phyloP scores from a whole-genome alignment of 495 filamentous ascomycete genomes.

The Daldinia grandis region DNA sequence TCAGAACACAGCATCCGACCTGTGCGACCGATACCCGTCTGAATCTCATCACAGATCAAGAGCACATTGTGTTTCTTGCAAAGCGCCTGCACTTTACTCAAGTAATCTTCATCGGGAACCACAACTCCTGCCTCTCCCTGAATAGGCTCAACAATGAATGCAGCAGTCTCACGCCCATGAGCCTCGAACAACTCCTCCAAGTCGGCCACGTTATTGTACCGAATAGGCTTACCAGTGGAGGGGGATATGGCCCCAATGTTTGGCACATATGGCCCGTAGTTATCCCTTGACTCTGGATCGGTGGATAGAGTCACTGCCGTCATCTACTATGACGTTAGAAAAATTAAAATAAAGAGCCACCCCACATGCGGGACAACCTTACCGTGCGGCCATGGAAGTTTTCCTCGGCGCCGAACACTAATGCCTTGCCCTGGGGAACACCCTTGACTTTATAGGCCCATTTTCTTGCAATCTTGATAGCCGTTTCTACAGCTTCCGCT shows the following conservation, averaged over 20 bases:
- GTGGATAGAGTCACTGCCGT: conserved; percentile 93
- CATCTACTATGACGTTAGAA: conserved; percentile 67
- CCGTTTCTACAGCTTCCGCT: conserved; percentile 98
- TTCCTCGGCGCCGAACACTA: conserved; percentile 84
- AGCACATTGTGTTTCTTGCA: conserved; percentile 95
- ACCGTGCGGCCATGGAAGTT: conserved; percentile 98
- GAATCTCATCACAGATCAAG: conserved; percentile 97
- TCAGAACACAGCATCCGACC: conserved; percentile 92
- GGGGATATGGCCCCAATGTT: conserved; percentile 82
- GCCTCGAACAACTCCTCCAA: conserved; percentile 79
- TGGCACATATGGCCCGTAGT: conserved; percentile 96
- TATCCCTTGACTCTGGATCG: conserved; percentile 93
- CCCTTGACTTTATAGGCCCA: conserved; percentile 99
- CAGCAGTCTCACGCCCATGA: conserved; percentile 86
- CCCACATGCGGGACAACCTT: conserved; percentile 47
- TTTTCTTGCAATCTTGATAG: conserved; percentile 96
- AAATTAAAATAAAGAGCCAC: background rate
- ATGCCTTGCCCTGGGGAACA: conserved; percentile 82
- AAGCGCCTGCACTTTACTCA: conserved; percentile 79
- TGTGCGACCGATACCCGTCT: conserved; percentile 95
- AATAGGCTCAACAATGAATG: conserved; percentile 96
- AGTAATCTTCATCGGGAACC: conserved; percentile 90
- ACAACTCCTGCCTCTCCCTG: conserved; percentile 98
- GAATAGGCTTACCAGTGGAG: conserved; percentile 77
- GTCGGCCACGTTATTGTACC: conserved; percentile 85